Conservation (phyloP, 495 filamentous ascomycete genomes). For the Astrocystis sublimbata region DNA sequence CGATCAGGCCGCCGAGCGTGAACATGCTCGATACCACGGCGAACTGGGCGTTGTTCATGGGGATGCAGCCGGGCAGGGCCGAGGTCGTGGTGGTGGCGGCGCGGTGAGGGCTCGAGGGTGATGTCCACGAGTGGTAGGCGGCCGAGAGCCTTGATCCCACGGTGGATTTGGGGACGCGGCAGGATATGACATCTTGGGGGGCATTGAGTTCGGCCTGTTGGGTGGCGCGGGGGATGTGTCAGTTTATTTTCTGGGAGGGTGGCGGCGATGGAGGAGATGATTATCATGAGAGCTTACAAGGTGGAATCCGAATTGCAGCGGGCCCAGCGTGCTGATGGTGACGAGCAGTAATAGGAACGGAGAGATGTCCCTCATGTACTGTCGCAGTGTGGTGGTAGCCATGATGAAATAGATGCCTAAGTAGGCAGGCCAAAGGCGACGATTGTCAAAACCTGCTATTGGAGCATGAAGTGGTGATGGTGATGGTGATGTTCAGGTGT, state of each 20-base stretch:
- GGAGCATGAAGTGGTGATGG: background rate
- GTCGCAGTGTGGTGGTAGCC: slow-evolving; percentile 34
- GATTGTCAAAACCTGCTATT: background rate
- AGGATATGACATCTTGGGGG: slow-evolving; percentile 85
- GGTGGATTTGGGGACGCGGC: slow-evolving; percentile 63
- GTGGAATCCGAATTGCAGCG: slow-evolving; percentile 93
- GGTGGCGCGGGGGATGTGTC: background rate
- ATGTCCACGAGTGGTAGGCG: slow-evolving; percentile 32
- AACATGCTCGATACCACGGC: slow-evolving; percentile 85
- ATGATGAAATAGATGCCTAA: slow-evolving; percentile 27
- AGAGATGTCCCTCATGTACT: slow-evolving; percentile 50
- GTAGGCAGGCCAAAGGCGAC: no score
- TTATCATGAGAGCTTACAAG: slow-evolving; percentile 56
- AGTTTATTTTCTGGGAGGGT: background rate
- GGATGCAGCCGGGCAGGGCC: slow-evolving; percentile 71
- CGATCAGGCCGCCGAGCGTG: slow-evolving; percentile 83
- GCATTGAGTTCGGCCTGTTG: slow-evolving; percentile 89
- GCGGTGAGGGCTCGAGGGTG: slow-evolving; percentile 22
- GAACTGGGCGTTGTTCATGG: slow-evolving; percentile 74
- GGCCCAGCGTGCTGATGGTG: slow-evolving; percentile 68
- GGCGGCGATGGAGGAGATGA: background rate
- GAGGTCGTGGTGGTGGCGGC: slow-evolving; percentile 29
- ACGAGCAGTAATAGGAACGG: slow-evolving; percentile 67
- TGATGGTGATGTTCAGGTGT: background rate
- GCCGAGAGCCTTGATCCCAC: slow-evolving; percentile 34